Conservation (phyloP, 805 yeast species). For the Monosporozyma solicola region DNA sequence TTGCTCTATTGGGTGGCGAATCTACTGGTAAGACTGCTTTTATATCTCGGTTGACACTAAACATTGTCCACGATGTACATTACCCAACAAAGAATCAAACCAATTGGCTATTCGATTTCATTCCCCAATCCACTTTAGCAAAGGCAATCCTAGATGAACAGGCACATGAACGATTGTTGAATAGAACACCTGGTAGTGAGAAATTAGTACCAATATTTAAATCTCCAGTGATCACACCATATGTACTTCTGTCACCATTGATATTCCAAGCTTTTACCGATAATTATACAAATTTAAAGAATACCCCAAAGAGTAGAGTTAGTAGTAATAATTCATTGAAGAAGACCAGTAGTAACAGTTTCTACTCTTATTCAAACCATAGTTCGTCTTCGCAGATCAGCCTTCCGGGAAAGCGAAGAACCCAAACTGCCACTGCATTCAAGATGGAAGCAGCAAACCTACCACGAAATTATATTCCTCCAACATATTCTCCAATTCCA, state of each 20-base stretch:
- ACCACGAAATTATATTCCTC: constrained; percentile 35
- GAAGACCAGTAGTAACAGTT: constrained; percentile 1
- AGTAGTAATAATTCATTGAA: constrained; percentile 6
- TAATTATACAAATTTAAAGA: constrained; percentile 16
- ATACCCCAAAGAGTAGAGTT: constrained; percentile 11
- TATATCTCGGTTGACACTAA: constrained; percentile 40
- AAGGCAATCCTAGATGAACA: constrained; percentile 41
- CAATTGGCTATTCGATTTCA: constrained; percentile 48
- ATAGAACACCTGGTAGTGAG: constrained; percentile 26
- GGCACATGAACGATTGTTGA: constrained; percentile 34
- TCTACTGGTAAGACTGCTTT: constrained; percentile 54
- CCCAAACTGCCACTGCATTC: neutral
- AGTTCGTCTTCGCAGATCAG: neutral
- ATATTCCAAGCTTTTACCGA: constrained; percentile 30
- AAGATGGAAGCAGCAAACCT: constrained; percentile 3
- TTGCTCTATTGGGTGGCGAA: constrained; percentile 54
- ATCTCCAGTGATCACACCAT: constrained; percentile 25
- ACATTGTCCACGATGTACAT: constrained; percentile 54
- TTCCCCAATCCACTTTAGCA: constrained; percentile 34
- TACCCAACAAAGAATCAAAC: constrained; percentile 63
- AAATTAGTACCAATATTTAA: constrained; percentile 23
- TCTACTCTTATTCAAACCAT: neutral
- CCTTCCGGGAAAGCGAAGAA: neutral
- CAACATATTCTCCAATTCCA: constrained; percentile 48
- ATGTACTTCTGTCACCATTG: constrained; percentile 31